phyloP scores from a whole-genome alignment of 805 yeast genomes.

The Kregervanrija fluxuum region DNA sequence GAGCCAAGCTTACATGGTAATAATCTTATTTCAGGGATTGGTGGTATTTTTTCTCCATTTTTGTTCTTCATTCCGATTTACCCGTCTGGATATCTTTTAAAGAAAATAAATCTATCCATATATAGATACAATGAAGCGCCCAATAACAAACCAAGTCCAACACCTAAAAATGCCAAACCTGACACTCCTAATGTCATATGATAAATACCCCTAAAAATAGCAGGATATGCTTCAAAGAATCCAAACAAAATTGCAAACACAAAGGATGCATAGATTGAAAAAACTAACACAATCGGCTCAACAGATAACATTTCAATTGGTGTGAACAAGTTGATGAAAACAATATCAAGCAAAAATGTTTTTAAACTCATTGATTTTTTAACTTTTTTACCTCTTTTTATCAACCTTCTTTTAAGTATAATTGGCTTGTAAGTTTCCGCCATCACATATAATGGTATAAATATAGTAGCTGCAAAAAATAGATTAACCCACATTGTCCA shows the following conservation, averaged over 20 bases:
- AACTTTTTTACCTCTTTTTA: constrained; percentile 47
- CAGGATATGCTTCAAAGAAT: constrained; percentile 73
- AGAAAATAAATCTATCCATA: constrained; percentile 42
- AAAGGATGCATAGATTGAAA: constrained; percentile 65
- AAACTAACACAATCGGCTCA: constrained; percentile 69
- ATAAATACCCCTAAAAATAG: constrained; percentile 62
- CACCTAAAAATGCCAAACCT: constrained; percentile 65
- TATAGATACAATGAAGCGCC: constrained; percentile 48
- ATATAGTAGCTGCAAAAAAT: constrained; percentile 56
- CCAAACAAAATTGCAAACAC: constrained; percentile 74
- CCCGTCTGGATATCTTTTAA: constrained; percentile 57
- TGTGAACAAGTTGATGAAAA: constrained; percentile 46
- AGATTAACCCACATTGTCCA: constrained; percentile 70
- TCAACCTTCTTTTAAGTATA: constrained; percentile 53
- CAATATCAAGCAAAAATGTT: constrained; percentile 37
- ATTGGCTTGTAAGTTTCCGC: constrained; percentile 75
- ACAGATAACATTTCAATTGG: constrained; percentile 63
- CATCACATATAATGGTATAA: constrained; percentile 35
- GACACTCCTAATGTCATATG: constrained; percentile 52
- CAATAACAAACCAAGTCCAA: constrained; percentile 56
- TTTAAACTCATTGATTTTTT: constrained; percentile 28
- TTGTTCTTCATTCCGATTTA: constrained; percentile 47
- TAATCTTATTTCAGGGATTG: constrained; percentile 55
- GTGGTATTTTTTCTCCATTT: constrained; percentile 46
- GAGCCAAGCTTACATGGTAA: constrained; percentile 62